Evolutionary conservation across 441 rosid species (phyloP).

Genomic region (Jatropha podagrica): DNA sequence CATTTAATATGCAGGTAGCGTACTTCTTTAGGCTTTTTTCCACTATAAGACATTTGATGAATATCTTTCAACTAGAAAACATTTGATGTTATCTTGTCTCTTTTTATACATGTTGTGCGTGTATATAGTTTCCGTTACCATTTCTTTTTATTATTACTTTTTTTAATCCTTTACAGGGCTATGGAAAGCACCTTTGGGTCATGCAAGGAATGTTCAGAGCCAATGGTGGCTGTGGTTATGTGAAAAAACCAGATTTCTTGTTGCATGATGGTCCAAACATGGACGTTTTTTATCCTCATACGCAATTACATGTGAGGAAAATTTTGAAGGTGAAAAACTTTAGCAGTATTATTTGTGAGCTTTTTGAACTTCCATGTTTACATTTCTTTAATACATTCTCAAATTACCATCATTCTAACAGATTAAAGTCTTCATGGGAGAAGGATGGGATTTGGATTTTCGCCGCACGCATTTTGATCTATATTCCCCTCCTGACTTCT

Average conservation of each 20-base stretch:
- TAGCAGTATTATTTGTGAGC: neutral
- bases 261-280: conserved; percentile 31
- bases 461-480: conserved; percentile 53
- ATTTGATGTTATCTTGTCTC: no score
- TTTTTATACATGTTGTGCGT: no score
- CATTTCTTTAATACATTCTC: neutral
- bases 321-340: conserved; percentile 42
- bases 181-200: conserved; percentile 70
- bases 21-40: neutral
- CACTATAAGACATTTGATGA: no score
- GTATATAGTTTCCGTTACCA: no score
- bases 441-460: conserved; percentile 82
- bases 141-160: conserved; percentile 7
- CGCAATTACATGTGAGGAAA: conserved; percentile 28
- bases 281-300: conserved; percentile 43
- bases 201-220: conserved; percentile 92
- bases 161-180: conserved; percentile 45
- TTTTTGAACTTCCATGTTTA: neutral
- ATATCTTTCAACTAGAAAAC: no score
- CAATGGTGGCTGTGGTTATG: conserved; percentile 85
- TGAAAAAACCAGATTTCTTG: conserved; percentile 71
- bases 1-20: conserved; percentile 90
- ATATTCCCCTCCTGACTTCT: conserved; percentile 80
- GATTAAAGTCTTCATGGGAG: conserved; percentile 66
- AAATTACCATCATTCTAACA: conserved; percentile 23